These are phyloP conservation scores for Musa acuminata DNA, from an alignment of 176 grass and related monocot species.

Conservation along the genomic window DNA sequence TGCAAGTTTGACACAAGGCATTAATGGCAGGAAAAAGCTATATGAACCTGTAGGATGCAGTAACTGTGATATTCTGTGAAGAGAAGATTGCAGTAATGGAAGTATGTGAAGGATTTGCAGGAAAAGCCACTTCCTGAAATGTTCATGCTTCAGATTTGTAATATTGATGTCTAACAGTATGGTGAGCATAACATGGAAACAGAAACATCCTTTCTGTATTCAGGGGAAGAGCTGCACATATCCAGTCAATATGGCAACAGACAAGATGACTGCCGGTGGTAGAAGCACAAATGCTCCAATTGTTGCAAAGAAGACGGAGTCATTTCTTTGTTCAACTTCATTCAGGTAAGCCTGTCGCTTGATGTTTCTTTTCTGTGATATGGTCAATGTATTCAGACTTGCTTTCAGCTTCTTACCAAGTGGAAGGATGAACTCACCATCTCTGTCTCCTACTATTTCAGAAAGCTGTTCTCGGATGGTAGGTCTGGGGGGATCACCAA, in stretches of 20 bases:
- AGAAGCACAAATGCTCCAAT: slow-evolving; percentile 71
- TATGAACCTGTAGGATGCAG: too few relatives aligned
- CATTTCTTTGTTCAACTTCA: slow-evolving; percentile 57
- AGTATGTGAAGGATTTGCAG: neutral
- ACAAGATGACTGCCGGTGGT: slow-evolving; percentile 64
- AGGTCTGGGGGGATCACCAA: neutral
- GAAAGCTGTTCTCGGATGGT: slow-evolving; percentile 66
- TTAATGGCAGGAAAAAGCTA: too few relatives aligned
- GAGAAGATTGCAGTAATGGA: neutral
- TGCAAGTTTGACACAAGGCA: too few relatives aligned
- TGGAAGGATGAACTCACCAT: slow-evolving; percentile 61
- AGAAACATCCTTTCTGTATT: neutral
- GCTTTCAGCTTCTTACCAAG: slow-evolving; percentile 70
- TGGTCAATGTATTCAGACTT: slow-evolving; percentile 46
- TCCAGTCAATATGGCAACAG: slow-evolving; percentile 65
- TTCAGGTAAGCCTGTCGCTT: slow-evolving; percentile 75
- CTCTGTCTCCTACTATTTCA: slow-evolving; percentile 38
- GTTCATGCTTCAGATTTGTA: neutral
- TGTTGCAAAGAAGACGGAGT: slow-evolving; percentile 73
- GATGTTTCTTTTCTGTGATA: slow-evolving; percentile 82
- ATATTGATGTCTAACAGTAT: neutral
- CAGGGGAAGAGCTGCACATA: slow-evolving; percentile 81
- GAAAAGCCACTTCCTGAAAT: neutral
- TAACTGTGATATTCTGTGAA: neutral
- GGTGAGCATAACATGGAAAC: neutral